Base-by-base conservation (phyloP, 2,329 filamentous ascomycete species). In the Diaporthe australafricana region DNA sequence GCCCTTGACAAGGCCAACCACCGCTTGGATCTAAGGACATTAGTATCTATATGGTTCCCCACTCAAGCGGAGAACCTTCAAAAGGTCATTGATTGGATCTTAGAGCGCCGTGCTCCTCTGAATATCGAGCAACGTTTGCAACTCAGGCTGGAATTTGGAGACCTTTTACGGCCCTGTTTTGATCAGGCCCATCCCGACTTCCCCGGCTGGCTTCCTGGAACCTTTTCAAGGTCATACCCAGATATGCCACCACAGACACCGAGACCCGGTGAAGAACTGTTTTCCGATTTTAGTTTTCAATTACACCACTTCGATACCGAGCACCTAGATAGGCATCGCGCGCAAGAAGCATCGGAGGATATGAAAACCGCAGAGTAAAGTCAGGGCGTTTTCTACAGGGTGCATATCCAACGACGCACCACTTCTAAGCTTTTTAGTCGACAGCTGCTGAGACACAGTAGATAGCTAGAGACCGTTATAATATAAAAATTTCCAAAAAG, bases 51-150 rank as follows among this genome's bases (percentile, higher is more conserved):
- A 12, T 56, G 53, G 30, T 56, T 38, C 16, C 53, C 53, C 53
- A 3, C 12, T 22, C 53, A 56, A 16, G 30, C 53, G 16, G 30
- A 56, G 20, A 56, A 56, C 22, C 20, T 56, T 11, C 53, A 56
- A 56, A 38, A 22, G 53, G 53, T 56, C 53, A 56, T 56, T 56
- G 32, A 56, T 35, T 8, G 53, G 53, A 56, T 38, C 32, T 56
- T 56, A 8, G 53, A 56, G 30, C 17, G n/a, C 11, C 20, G 53
- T 38, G 32, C 7, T 22, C 30, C 53, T 56, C 53, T 56, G 1
- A 38, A 22, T 16, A 22, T 22, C 11, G 5, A 38, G 20, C 30
- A 56, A 22, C 53, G 53, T 38, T 22, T 35, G 30, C 32, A 56
- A 38, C 53, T 56, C 30, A 56, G 22, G 53, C 20, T 14, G 32